Percentiles rank a stretch among this genome's conserved stretches.
These are phyloP conservation scores for Ogataea minuta DNA, from an alignment of 805 yeast genomes.

Conservation along the genomic window DNA sequence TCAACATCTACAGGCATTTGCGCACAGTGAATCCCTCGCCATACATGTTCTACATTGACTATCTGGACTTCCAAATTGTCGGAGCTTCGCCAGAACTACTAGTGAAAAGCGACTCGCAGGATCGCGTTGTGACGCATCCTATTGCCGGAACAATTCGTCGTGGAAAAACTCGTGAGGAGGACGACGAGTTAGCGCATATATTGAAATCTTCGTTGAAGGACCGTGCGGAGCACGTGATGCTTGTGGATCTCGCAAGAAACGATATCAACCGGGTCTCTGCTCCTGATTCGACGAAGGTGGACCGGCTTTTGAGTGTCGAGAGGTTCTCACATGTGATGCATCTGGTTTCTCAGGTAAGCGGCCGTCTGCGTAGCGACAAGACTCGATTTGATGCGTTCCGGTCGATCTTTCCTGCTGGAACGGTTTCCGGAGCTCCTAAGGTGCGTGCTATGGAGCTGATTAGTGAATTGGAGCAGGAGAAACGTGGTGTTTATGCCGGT, in stretches of 20 bases:
- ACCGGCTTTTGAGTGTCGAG: conserved; percentile 83
- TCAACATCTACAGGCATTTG: conserved; percentile 90
- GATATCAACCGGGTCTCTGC: conserved; percentile 94
- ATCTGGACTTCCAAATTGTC: conserved; percentile 86
- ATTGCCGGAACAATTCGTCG: conserved; percentile 95
- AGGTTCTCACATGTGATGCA: conserved; percentile 97
- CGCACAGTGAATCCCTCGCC: conserved; percentile 98
- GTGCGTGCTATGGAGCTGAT: conserved; percentile 95
- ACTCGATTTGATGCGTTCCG: conserved; percentile 96
- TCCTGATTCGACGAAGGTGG: conserved; percentile 81
- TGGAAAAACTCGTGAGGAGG: conserved; percentile 90
- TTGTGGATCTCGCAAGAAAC: conserved; percentile 95
- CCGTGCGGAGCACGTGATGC: conserved; percentile 97
- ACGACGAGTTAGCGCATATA: conserved; percentile 73
- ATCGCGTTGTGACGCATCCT: conserved; percentile 88
- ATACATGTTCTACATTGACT: conserved; percentile 90
- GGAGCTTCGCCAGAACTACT: conserved; percentile 97
- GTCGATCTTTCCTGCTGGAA: conserved; percentile 98
- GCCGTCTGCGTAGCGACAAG: conserved; percentile 78
- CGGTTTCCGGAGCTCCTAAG: conserved; percentile 98
- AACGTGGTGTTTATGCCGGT: conserved; percentile 96
- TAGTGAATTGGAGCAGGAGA: conserved; percentile 84
- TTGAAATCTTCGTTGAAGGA: conserved; percentile 80
- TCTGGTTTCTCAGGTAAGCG: conserved; percentile 91
- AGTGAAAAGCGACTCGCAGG: conserved; percentile 72